Evolutionary conservation across 768 basidiomycete genomes (phyloP), one percentile per base, ranked within the genome.

Genomic region (Trametes sanguinea): DNA sequence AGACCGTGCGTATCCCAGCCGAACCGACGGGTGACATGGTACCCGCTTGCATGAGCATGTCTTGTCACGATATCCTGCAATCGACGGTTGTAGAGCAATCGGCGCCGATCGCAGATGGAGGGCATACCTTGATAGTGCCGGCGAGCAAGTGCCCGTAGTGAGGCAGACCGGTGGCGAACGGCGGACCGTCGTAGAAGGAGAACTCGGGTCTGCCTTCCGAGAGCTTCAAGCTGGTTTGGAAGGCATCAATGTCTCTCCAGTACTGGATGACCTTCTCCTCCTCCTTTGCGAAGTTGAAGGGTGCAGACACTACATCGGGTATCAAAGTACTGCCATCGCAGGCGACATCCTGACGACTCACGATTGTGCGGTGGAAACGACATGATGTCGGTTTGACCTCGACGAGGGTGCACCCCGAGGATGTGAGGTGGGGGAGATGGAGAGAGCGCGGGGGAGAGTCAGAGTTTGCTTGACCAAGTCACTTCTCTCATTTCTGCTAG

Each of bases 1-100:
- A 99, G 85, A 54, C 96, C 96, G 77, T 99, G 96, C 4, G 95
- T 98, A 76, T 98, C 96, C 96, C 96, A 98, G 56, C 96, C 96
- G 73, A 98, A 98, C 54, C 96, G 86, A 61, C 96, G 88, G 59
- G 88, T 84, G 68, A 98, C 96, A 71, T 98, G 90, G 75, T 86
- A 88, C 6, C 96, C 96, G 57, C 90, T 94, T 54, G 93, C 88
- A 74, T 94, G 90, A 2, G 95, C 95, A 76, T 97, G 94, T 56
- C 96, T 86, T 45, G 96, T 98, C 58, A 98, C 94, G 70, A 98
- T 95, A 74, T 98, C 96, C 96, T 98, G 71, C 32, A 27, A 17
- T 37, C 5, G 17, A 44, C 30, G 37, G 55, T 37, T 51, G 63
- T 37, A 47, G 39, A 59, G 60, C n/a, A 68, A 54, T 54, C 55